These are phyloP conservation scores for Capillidium heterosporum DNA, from an alignment of 371 early-diverging fungal species.

Conservation along the genomic window DNA sequence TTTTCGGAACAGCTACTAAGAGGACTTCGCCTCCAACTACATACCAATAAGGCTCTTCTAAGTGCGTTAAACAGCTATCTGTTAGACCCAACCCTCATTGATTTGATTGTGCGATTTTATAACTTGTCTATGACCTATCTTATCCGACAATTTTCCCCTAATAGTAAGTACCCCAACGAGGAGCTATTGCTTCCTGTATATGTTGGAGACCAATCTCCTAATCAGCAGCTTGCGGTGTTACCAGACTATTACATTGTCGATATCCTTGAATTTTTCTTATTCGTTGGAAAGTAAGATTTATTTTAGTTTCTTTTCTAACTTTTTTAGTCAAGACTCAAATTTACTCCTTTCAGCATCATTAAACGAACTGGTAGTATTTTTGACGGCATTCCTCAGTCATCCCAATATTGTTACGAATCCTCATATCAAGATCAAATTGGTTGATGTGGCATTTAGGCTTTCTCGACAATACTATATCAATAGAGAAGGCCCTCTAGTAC, in stretches of 20 bases:
- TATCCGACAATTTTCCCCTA: slow-evolving; percentile 36
- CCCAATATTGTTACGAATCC: slow-evolving; percentile 78
- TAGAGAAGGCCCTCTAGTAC: slow-evolving; percentile 27
- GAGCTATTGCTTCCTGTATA: background rate
- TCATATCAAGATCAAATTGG: slow-evolving; percentile 79
- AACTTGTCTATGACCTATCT: slow-evolving; percentile 69
- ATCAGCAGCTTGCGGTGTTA: slow-evolving; percentile 46
- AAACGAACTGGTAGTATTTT: slow-evolving; percentile 58
- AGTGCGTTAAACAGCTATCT: slow-evolving; percentile 58
- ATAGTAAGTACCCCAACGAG: background rate
- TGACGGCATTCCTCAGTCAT: slow-evolving; percentile 57
- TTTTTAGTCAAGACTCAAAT: slow-evolving; percentile 33
- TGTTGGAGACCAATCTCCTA: slow-evolving; percentile 12
- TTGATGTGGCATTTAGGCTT: slow-evolving; percentile 70
- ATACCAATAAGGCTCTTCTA: slow-evolving; percentile 19
- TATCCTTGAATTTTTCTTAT: slow-evolving; percentile 49
- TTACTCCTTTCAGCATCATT: slow-evolving; percentile 32
- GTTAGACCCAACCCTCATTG: slow-evolving; percentile 42
- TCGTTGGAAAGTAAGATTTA: slow-evolving; percentile 26
- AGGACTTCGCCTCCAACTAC: slow-evolving; percentile 24
- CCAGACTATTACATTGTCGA: slow-evolving; percentile 92
- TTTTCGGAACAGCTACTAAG: slow-evolving; percentile 26
- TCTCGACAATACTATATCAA: slow-evolving; percentile 23
- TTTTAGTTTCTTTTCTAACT: background rate
- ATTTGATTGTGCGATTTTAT: slow-evolving; percentile 47